Conservation (phyloP, 2,329 filamentous ascomycete species). For the Diaporthe australafricana region DNA sequence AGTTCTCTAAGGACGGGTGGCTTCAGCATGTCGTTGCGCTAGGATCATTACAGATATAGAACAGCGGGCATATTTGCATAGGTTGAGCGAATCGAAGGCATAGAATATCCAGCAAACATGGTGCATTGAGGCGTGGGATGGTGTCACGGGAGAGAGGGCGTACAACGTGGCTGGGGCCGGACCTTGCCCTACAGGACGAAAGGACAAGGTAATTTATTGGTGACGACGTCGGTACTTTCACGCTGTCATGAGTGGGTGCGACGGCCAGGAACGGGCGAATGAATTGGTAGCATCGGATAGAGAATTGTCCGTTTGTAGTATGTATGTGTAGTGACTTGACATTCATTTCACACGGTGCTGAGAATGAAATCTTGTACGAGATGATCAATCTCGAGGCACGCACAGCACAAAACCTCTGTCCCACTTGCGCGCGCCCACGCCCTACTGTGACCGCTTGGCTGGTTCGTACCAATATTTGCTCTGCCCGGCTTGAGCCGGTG, state of each 20-base stretch:
- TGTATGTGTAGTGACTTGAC: slow-evolving; percentile 24
- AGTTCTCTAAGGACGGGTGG: slow-evolving; percentile 73
- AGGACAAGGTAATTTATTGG: not conserved
- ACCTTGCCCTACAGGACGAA: not conserved
- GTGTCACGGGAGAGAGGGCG: not conserved
- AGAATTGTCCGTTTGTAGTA: slow-evolving; percentile 21
- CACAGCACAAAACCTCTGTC: not conserved
- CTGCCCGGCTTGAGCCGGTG: too few species aligned
- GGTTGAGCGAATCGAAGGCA: not conserved
- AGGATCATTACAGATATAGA: slow-evolving; percentile 55
- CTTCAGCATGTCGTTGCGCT: slow-evolving; percentile 77
- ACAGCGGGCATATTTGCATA: not conserved
- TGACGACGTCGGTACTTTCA: not conserved
- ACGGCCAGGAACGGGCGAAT: not conserved
- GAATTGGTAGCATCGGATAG: slow-evolving; percentile 11
- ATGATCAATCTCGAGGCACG: not conserved
- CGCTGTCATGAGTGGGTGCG: not conserved
- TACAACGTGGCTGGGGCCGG: not conserved
- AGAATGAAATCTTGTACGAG: slow-evolving; percentile 1
- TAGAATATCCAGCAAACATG: not conserved
- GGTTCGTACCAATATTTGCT: too few species aligned
- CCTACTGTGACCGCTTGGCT: not conserved
- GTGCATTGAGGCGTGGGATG: not conserved
- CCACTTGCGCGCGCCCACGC: not conserved
- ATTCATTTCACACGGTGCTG: slow-evolving; percentile 8